A percentile compares a stretch with the other conserved stretches of the same genome.
These are phyloP conservation scores for Saccharomyces paradoxus DNA, from an alignment of 805 yeast genomes.

Conservation along the genomic window DNA sequence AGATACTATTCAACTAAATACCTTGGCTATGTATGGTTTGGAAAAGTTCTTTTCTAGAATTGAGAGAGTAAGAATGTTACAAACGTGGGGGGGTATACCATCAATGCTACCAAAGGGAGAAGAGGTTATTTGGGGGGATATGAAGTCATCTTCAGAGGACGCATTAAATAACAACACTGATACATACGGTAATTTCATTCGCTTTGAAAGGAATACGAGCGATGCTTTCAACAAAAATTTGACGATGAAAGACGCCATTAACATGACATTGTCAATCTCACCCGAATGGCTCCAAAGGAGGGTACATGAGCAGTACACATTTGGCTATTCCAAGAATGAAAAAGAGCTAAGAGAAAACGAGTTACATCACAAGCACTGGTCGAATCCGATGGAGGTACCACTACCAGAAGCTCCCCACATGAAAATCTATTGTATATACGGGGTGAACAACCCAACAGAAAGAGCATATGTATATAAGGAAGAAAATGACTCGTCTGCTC, in stretches of 20 bases:
- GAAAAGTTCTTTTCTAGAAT: slow-evolving; percentile 87
- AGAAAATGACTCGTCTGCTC: slow-evolving; percentile 41
- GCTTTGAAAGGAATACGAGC: slow-evolving; percentile 35
- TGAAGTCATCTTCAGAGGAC: slow-evolving; percentile 67
- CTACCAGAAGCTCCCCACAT: slow-evolving; percentile 90
- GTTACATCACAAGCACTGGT: slow-evolving; percentile 73
- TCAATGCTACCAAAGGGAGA: slow-evolving; percentile 98
- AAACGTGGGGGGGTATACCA: slow-evolving; percentile 86
- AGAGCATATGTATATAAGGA: slow-evolving; percentile 82
- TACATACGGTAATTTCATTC: slow-evolving; percentile 55
- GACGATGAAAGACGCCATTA: slow-evolving; percentile 61
- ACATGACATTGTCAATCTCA: slow-evolving; percentile 51
- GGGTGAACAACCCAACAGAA: slow-evolving; percentile 95
- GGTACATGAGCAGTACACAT: slow-evolving; percentile 64
- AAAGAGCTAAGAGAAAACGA: slow-evolving; percentile 58
- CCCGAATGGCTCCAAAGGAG: slow-evolving; percentile 73
- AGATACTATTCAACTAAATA: slow-evolving; percentile 90
- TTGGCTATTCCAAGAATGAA: slow-evolving; percentile 57
- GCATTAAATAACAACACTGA: slow-evolving; percentile 19
- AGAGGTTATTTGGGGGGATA: slow-evolving; percentile 76
- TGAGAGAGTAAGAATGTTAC: slow-evolving; percentile 78
- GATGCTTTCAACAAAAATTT: slow-evolving; percentile 45
- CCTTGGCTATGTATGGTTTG: slow-evolving; percentile 85
- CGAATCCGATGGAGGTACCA: slow-evolving; percentile 88
- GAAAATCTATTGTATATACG: slow-evolving; percentile 84